phyloP scores from a whole-genome alignment of 495 filamentous ascomycete genomes.

The Penicillium cosmopolitanum region DNA sequence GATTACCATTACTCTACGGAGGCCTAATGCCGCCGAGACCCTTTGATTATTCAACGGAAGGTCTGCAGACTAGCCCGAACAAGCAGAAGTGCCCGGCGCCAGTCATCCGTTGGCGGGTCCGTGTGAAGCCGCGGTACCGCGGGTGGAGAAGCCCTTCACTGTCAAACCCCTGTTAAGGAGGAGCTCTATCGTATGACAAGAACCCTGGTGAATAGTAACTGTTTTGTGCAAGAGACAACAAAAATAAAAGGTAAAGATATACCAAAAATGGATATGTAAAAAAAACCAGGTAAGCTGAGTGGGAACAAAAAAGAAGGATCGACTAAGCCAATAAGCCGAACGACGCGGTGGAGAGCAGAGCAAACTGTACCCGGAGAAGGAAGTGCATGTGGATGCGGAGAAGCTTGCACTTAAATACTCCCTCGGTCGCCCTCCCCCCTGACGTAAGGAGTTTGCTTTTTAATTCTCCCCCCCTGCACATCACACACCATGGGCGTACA shows the following conservation, averaged over 20 bases:
- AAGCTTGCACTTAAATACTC: background rate
- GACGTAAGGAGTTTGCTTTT: slow-evolving; percentile 15
- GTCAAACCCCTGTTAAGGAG: too few relatives aligned
- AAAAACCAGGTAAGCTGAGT: background rate
- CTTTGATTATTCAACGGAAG: background rate
- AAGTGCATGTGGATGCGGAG: slow-evolving; percentile 33
- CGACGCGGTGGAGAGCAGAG: background rate
- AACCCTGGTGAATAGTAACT: slow-evolving; percentile 9
- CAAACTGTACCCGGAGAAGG: slow-evolving; percentile 11
- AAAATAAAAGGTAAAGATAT: slow-evolving; percentile 5
- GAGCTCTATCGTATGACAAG: too few relatives aligned
- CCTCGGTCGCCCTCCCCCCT: slow-evolving; percentile 4
- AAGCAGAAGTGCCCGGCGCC: slow-evolving; percentile 4
- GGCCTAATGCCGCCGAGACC: background rate
- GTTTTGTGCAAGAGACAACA: background rate
- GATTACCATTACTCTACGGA: too few relatives aligned
- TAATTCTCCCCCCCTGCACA: slow-evolving; percentile 6
- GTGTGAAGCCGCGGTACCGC: slow-evolving; percentile 26
- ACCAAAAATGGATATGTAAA: background rate
- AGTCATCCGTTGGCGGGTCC: slow-evolving; percentile 12
- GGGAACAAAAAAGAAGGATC: background rate
- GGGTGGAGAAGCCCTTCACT: background rate
- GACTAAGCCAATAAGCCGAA: background rate
- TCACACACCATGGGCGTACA: slow-evolving; percentile 27
- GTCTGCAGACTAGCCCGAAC: background rate